These are phyloP conservation scores for Alternaria triticimaculans DNA, from an alignment of 2,329 filamentous ascomycete genomes.

Conservation along the genomic window DNA sequence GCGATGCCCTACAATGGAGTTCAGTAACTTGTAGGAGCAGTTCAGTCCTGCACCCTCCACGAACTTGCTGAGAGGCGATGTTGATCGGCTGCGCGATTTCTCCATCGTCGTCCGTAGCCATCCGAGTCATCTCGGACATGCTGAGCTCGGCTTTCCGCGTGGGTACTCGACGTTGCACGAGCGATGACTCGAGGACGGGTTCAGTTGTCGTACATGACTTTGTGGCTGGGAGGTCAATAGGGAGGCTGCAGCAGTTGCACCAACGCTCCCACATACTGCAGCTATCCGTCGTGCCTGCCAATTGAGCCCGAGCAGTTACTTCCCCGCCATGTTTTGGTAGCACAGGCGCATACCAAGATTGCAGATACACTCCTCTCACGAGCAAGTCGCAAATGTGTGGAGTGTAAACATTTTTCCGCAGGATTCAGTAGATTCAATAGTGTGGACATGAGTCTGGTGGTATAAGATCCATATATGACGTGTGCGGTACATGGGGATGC, in stretches of 20 bases:
- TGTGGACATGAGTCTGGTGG: background rate
- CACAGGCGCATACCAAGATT: conserved; percentile 1
- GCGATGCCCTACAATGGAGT: conserved; percentile 10
- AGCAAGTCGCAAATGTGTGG: background rate
- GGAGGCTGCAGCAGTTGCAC: conserved; percentile 5
- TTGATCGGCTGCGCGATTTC: background rate
- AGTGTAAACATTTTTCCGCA: background rate
- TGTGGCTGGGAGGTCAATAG: background rate
- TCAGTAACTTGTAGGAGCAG: conserved; percentile 4
- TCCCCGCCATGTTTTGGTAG: background rate
- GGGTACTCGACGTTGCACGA: background rate
- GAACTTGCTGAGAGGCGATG: conserved; percentile 16
- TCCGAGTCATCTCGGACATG: background rate
- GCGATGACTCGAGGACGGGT: background rate
- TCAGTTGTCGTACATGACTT: conserved; percentile 4
- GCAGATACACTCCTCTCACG: background rate
- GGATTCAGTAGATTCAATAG: background rate
- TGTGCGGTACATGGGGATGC: background rate
- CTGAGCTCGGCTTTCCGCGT: background rate
- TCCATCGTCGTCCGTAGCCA: background rate
- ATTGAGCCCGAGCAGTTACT: conserved; percentile 11
- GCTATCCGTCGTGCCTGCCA: conserved; percentile 7
- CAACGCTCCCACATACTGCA: conserved; percentile 1
- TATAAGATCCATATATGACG: conserved; percentile 1
- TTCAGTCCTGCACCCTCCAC: background rate